These are phyloP conservation scores for Podospora pseudopauciseta DNA, from an alignment of 495 filamentous ascomycete species.

Conservation along the genomic window DNA sequence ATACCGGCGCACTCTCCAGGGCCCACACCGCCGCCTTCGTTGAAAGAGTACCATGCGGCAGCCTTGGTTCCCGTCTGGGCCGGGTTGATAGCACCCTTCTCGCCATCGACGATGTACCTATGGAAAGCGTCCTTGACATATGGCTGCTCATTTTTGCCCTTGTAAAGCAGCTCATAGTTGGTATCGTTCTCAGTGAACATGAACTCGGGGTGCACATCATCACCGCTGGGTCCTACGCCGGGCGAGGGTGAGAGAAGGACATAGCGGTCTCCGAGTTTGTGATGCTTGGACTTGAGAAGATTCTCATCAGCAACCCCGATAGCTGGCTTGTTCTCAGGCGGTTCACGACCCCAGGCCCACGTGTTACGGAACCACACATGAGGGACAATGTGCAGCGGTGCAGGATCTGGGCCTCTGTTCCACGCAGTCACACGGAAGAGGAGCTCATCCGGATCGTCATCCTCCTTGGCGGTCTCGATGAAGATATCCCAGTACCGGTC, in stretches of 20 bases:
- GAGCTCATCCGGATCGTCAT: constrained; percentile 81
- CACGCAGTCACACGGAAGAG: constrained; percentile 94
- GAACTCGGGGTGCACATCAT: constrained; percentile 77
- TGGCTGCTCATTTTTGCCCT: constrained; percentile 67
- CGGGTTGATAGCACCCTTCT: constrained; percentile 80
- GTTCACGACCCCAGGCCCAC: constrained; percentile 85
- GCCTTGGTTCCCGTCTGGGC: constrained; percentile 77
- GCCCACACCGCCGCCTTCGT: constrained; percentile 78
- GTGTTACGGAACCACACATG: constrained; percentile 98
- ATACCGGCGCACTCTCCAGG: constrained; percentile 80
- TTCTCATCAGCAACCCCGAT: constrained; percentile 62
- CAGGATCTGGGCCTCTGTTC: constrained; percentile 88
- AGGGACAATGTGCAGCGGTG: constrained; percentile 87
- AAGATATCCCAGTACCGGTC: constrained; percentile 95
- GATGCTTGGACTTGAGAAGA: constrained; percentile 68
- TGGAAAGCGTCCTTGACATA: constrained; percentile 98
- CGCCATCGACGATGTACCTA: constrained; percentile 73
- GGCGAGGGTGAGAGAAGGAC: constrained; percentile 86
- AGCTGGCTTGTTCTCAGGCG: constrained; percentile 66
- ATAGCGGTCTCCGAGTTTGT: constrained; percentile 75
- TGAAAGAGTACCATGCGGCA: constrained; percentile 88
- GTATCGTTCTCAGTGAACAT: constrained; percentile 96
- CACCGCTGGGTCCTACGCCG: constrained; percentile 67
- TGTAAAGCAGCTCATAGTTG: constrained; percentile 75
- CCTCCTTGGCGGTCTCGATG: constrained; percentile 93